phyloP scores from a whole-genome alignment of 768 basidiomycete species.

The Podaxis sp. region DNA sequence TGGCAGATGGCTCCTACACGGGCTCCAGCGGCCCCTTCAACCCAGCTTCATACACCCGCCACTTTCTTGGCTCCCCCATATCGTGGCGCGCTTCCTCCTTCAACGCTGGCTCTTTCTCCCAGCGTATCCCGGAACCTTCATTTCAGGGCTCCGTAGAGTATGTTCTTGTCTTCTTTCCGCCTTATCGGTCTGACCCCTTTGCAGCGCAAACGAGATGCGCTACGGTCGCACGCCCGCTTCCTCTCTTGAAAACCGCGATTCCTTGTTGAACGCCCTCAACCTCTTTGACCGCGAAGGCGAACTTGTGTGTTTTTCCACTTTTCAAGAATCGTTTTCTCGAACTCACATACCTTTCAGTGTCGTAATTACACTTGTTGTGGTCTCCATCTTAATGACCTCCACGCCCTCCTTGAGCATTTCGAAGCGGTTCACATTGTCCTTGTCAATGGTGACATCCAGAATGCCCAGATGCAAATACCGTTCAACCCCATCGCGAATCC shows the following conservation, averaged over 20 bases:
- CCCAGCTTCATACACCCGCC: constrained; percentile 60
- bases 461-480: constrained; percentile 37
- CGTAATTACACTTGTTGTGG: constrained; percentile 92
- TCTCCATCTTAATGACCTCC: constrained; percentile 49
- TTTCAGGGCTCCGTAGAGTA: constrained; percentile 64
- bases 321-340: not conserved
- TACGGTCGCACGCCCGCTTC: constrained; percentile 41
- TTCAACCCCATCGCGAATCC: constrained; percentile 39
- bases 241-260: constrained; percentile 47
- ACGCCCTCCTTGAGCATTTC: constrained; percentile 83
- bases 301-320: constrained; percentile 42
- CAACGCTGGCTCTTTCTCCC: constrained; percentile 52
- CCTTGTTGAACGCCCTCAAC: constrained; percentile 61
- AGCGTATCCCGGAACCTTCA: constrained; percentile 59
- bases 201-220: constrained; percentile 28
- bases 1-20: constrained; percentile 44
- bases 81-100: constrained; percentile 70
- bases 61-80: constrained; percentile 68
- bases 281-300: constrained; percentile 70
- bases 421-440: constrained; percentile 87
- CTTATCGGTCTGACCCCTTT: not conserved
- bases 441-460: constrained; percentile 32
- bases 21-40: constrained; percentile 50
- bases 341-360: constrained; percentile 40
- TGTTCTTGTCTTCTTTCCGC: constrained; percentile 22